These are phyloP conservation scores for Brachypodium distachyon DNA, from an alignment of 202 grass and related monocot species.

Conservation along the genomic window DNA sequence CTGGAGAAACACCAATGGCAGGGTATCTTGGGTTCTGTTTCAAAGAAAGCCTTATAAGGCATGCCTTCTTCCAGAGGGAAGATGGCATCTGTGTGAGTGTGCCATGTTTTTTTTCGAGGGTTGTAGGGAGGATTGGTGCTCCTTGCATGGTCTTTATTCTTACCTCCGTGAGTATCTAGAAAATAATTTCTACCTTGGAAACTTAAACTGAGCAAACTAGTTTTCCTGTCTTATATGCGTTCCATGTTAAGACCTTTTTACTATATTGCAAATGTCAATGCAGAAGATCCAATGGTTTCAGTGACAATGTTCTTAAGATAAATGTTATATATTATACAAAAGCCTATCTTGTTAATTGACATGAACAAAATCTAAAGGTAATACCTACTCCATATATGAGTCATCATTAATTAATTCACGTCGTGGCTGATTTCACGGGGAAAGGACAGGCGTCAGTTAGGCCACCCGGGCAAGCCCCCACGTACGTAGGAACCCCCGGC, in stretches of 20 bases:
- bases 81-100: not conserved
- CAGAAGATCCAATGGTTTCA: no score
- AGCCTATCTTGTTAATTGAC: no score
- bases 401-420: no score
- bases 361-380: no score
- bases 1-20: not conserved
- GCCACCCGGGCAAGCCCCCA: no score
- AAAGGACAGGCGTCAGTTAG: no score
- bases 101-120: not conserved
- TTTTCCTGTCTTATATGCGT: not conserved
- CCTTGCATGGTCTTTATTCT: not conserved
- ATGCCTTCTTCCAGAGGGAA: not conserved
- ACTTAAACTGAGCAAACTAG: not conserved
- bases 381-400: no score
- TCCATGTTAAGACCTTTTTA: not conserved
- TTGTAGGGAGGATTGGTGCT: not conserved
- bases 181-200: not conserved
- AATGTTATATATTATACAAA: no score
- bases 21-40: not conserved
- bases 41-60: not conserved
- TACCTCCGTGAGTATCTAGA: not conserved
- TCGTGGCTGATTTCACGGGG: no score
- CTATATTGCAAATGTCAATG: no score
- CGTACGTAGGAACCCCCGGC: no score
- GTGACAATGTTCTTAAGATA: no score